phyloP scores from a whole-genome alignment of 177 flowering plant species.

The Vitis hybrid region DNA sequence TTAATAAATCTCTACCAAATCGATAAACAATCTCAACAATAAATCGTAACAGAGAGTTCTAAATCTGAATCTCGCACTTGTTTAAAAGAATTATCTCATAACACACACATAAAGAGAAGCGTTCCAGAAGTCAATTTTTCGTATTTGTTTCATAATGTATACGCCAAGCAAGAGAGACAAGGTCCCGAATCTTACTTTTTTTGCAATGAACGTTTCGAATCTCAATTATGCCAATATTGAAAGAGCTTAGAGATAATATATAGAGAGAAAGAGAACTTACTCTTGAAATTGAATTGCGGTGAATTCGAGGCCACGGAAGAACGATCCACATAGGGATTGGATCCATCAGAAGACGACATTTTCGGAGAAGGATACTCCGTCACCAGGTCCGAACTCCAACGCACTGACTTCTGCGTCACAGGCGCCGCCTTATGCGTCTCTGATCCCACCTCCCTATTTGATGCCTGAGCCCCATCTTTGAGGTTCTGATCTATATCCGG shows the following conservation, averaged over 20 bases:
- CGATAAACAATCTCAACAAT: neutral
- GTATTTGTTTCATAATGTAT: too few species aligned
- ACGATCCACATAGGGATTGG: conserved; percentile 27
- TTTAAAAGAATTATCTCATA: too few species aligned
- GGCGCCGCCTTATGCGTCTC: conserved; percentile 3
- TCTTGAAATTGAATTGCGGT: too few species aligned
- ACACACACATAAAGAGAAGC: too few species aligned
- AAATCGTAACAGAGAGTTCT: too few species aligned
- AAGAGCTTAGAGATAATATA: neutral
- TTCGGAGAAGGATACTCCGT: conserved; percentile 20
- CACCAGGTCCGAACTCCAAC: conserved; percentile 45
- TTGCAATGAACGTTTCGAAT: too few species aligned
- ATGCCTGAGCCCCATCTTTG: neutral
- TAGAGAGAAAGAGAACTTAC: conserved; percentile 1
- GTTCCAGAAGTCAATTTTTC: too few species aligned
- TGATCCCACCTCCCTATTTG: conserved; percentile 19
- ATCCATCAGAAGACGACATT: conserved; percentile 7
- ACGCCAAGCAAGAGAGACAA: too few species aligned
- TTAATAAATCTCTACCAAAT: neutral
- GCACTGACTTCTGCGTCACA: conserved; percentile 31
- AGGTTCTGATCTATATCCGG: neutral
- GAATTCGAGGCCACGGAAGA: conserved; percentile 13
- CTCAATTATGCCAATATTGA: neutral
- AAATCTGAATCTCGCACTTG: neutral
- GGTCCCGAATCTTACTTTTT: too few species aligned